Conservation (phyloP, 768 basidiomycete species). For the Mycena olivaceomarginata region DNA sequence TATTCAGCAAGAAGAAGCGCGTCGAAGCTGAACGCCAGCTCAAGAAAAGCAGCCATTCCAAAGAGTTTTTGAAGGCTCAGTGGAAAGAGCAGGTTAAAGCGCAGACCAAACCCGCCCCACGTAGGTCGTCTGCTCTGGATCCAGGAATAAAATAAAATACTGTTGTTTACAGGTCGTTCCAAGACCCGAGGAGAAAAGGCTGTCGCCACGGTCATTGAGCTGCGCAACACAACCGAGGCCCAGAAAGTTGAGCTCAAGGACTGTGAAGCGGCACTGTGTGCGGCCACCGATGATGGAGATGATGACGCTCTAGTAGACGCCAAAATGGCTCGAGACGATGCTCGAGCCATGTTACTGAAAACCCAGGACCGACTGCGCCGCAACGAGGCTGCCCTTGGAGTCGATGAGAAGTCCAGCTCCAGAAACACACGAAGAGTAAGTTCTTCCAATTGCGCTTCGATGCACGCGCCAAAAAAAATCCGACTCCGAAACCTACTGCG, state of each 20-base stretch:
- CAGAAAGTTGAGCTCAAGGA: background rate
- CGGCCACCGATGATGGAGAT: background rate
- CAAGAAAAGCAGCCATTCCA: background rate
- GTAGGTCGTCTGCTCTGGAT: background rate
- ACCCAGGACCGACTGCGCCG: background rate
- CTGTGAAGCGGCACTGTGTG: background rate
- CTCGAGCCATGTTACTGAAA: background rate
- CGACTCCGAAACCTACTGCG: slow-evolving; percentile 45
- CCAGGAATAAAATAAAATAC: background rate
- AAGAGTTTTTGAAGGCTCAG: background rate
- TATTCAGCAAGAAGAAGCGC: slow-evolving; percentile 17
- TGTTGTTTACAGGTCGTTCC: background rate
- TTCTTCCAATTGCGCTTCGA: slow-evolving; percentile 46
- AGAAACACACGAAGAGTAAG: slow-evolving; percentile 35
- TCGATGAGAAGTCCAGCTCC: slow-evolving; percentile 25
- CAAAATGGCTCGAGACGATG: background rate
- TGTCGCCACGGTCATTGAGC: background rate
- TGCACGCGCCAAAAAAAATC: slow-evolving; percentile 49
- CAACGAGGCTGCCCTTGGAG: slow-evolving; percentile 27
- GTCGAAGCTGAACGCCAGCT: slow-evolving; percentile 18
- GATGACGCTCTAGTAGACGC: background rate
- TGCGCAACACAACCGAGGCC: background rate
- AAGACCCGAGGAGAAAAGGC: slow-evolving; percentile 11
- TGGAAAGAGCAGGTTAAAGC: slow-evolving; percentile 16
- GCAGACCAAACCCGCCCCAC: slow-evolving; percentile 20